phyloP scores from a whole-genome alignment of 1,284 basidiomycete species.

The Apiotrichum montevideense region DNA sequence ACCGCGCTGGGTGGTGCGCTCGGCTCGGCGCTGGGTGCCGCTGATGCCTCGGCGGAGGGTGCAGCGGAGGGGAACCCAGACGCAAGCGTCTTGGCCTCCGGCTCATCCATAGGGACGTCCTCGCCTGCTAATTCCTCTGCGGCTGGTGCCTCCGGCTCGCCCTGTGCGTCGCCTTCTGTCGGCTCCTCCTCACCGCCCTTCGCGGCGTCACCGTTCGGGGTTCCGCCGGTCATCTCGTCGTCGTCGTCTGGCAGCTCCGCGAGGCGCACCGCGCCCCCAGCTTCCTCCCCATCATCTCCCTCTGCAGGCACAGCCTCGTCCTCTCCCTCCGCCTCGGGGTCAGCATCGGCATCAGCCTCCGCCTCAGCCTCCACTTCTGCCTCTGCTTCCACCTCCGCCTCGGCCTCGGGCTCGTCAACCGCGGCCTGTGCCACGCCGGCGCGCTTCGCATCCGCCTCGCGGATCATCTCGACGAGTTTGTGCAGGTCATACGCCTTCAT shows the following conservation, averaged over 20 bases:
- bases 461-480: slow-evolving; percentile 21
- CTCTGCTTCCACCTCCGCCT: slow-evolving; percentile 2
- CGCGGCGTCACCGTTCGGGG: neutral
- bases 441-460: slow-evolving; percentile 3
- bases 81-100: neutral
- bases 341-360: slow-evolving; percentile 1
- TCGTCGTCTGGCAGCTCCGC: neutral
- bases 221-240: neutral
- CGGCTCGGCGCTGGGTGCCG: no score
- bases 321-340: neutral
- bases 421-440: slow-evolving; percentile 15
- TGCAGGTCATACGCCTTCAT: slow-evolving; percentile 26
- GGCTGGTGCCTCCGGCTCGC: neutral
- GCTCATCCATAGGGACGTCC: neutral
- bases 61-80: no score
- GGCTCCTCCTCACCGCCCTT: no score
- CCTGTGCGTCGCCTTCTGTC: neutral
- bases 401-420: slow-evolving; percentile 10
- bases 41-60: no score
- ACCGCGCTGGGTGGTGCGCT: neutral
- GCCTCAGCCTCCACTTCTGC: slow-evolving; percentile 3
- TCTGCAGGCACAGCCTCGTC: neutral
- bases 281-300: neutral
- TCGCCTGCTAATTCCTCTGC: neutral
- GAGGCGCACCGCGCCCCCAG: slow-evolving; percentile 4